These are phyloP conservation scores for Thraustochytrium sp. DNA, from an alignment of 352 stramenopile genomes.

Conservation along the genomic window DNA sequence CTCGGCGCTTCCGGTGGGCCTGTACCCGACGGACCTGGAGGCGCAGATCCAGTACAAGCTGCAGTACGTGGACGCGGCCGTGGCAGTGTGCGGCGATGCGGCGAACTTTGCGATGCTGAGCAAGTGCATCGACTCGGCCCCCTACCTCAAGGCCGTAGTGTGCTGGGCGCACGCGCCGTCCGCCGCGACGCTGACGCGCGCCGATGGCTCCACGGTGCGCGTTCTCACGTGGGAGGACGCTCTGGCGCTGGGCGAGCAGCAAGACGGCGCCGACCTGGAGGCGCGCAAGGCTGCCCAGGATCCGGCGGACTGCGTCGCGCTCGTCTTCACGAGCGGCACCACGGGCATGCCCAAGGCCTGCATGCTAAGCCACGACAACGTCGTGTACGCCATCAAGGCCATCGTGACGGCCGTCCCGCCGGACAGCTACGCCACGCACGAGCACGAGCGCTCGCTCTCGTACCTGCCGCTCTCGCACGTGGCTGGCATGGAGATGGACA, in stretches of 20 bases:
- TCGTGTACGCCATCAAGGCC: conserved; percentile 46
- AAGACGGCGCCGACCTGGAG: conserved; percentile 42
- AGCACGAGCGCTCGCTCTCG: conserved; percentile 64
- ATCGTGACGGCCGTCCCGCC: conserved; percentile 22
- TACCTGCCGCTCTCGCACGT: conserved; percentile 82
- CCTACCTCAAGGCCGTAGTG: conserved; percentile 85
- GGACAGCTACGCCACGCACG: neutral
- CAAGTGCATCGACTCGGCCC: conserved; percentile 70
- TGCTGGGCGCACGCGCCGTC: conserved; percentile 74
- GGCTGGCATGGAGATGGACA: conserved; percentile 76
- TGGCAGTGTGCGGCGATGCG: conserved; percentile 84
- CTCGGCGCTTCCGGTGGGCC: conserved; percentile 79
- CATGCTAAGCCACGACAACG: conserved; percentile 70
- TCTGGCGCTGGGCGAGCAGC: conserved; percentile 48
- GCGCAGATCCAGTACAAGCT: conserved; percentile 83
- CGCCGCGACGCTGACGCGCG: conserved; percentile 53
- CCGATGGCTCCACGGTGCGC: conserved; percentile 40
- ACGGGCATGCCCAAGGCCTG: conserved; percentile 74
- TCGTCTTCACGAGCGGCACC: conserved; percentile 75
- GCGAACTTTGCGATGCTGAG: conserved; percentile 88
- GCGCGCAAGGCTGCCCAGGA: conserved; percentile 32
- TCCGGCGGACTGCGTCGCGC: conserved; percentile 60
- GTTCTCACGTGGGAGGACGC: conserved; percentile 65
- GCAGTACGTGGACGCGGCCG: conserved; percentile 80
- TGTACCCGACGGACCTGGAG: conserved; percentile 91